Conservation (phyloP, 108 stramenopile genomes). For the Poteriospumella lacustris region DNA sequence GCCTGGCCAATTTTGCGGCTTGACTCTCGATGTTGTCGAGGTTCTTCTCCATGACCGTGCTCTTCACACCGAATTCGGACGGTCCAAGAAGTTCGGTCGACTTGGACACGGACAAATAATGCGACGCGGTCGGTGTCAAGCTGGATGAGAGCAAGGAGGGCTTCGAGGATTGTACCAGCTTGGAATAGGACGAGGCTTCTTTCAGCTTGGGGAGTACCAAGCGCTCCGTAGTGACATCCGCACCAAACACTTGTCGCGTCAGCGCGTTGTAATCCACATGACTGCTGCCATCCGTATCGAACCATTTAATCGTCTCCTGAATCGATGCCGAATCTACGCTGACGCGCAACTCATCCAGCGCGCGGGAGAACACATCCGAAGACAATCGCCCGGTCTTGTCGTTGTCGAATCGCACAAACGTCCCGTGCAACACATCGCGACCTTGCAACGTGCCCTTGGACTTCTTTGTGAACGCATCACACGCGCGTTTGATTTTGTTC, state of each 20-base stretch:
- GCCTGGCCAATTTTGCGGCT: not conserved
- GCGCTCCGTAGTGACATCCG: not conserved
- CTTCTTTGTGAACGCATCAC: not conserved
- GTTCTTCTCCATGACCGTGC: not conserved
- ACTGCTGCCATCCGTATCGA: not conserved
- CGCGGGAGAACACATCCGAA: too few relatives aligned
- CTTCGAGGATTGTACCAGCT: not conserved
- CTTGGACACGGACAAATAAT: not conserved
- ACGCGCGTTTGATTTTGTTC: not conserved
- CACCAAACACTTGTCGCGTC: conserved; percentile 4
- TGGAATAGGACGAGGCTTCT: not conserved
- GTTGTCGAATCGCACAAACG: not conserved
- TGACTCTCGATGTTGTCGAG: not conserved
- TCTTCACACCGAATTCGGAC: not conserved
- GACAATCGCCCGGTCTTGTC: not conserved
- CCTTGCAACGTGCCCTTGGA: not conserved
- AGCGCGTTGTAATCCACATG: not conserved
- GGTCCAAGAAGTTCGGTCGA: not conserved
- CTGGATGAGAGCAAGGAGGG: not conserved
- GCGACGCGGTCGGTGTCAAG: not conserved
- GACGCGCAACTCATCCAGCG: too few relatives aligned
- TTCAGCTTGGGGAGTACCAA: not conserved
- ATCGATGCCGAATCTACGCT: too few relatives aligned
- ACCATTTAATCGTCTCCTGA: conserved; percentile 1
- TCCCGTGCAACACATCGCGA: conserved; percentile 1